phyloP scores from a whole-genome alignment of 2,329 filamentous ascomycete species.

The Arthrobotrys iridis region DNA sequence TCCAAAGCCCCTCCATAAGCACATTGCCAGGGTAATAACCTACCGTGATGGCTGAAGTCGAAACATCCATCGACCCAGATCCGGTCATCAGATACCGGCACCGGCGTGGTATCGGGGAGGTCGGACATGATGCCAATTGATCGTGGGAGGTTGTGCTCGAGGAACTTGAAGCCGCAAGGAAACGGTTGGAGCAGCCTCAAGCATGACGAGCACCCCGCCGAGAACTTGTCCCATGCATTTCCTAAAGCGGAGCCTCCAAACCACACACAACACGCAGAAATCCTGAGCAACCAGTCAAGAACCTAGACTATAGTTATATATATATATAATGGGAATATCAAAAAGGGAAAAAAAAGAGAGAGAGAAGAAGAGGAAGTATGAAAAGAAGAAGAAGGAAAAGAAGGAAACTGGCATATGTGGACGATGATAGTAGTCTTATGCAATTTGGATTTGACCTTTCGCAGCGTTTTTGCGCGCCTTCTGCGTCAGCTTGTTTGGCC shows the following conservation, averaged over 20 bases:
- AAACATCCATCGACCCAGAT: conserved; percentile 99
- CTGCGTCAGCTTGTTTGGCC: too few species aligned
- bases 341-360: too few species aligned
- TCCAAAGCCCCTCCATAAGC: not conserved
- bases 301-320: too few species aligned
- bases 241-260: not conserved
- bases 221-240: not conserved
- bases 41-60: conserved; percentile 97
- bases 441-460: too few species aligned
- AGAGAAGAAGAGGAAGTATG: too few species aligned
- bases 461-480: too few species aligned
- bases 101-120: conserved; percentile 49
- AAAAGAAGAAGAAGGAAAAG: too few species aligned
- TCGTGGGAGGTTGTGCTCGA: not conserved
- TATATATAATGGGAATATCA: too few species aligned
- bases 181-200: conserved; percentile 23
- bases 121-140: conserved; percentile 28
- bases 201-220: not conserved
- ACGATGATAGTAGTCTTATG: too few species aligned
- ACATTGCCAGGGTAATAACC: not conserved
- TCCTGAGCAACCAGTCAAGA: too few species aligned
- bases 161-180: not conserved
- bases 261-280: not conserved
- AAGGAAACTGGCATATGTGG: too few species aligned
- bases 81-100: conserved; percentile 70